A percentile compares a stretch with the other conserved stretches of the same genome.
These are phyloP conservation scores for Solanum corneliomulleri DNA, from an alignment of 257 asterid species.

Conservation along the genomic window DNA sequence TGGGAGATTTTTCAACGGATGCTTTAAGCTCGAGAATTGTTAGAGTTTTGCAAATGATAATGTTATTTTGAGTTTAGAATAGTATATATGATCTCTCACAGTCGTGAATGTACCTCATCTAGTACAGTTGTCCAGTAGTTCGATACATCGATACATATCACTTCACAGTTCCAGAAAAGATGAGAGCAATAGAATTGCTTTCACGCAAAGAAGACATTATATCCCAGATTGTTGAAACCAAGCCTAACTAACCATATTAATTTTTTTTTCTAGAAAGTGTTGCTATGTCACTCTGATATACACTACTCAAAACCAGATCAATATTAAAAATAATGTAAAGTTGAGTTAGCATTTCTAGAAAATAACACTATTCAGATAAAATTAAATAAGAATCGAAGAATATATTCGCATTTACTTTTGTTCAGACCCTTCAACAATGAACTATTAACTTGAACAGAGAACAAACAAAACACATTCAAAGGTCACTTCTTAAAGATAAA, in stretches of 20 bases:
- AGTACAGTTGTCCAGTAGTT: conserved; percentile 57
- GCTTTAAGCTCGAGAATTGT: neutral
- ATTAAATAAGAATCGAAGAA: neutral
- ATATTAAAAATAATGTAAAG: neutral
- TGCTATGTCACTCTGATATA: neutral
- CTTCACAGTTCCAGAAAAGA: conserved; percentile 65
- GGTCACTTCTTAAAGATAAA: no score
- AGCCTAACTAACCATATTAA: no score
- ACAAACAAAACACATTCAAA: no score
- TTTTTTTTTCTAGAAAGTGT: neutral
- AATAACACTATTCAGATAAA: neutral
- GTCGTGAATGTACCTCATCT: no score
- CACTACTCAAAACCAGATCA: neutral
- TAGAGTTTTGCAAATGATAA: no score
- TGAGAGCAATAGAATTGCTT: conserved; percentile 66
- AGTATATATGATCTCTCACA: no score
- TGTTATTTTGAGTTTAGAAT: no score
- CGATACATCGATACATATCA: conserved; percentile 75
- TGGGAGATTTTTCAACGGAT: no score
- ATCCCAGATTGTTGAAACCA: no score
- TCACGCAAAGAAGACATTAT: conserved; percentile 78
- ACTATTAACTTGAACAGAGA: no score
- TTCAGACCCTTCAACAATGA: no score
- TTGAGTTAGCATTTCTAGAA: neutral
- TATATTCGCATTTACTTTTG: neutral